Conservation (phyloP, 169 alveolate genomes). For the Plasmodium sp. region DNA sequence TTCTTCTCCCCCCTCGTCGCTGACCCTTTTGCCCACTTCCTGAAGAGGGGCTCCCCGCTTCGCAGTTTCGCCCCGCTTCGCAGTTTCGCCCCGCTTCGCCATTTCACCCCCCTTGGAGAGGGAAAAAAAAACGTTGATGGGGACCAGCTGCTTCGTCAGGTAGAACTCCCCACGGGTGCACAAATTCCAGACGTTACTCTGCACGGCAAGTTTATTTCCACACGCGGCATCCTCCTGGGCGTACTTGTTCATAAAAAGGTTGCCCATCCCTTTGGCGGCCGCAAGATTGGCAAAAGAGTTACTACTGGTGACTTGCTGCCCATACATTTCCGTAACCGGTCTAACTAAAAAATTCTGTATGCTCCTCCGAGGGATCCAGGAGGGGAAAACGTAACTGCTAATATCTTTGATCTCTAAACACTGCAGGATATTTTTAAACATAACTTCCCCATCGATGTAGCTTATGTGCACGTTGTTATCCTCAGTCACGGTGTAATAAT, state of each 20-base stretch:
- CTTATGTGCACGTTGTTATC: conserved; percentile 64
- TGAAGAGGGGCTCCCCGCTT: not conserved
- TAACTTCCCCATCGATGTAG: conserved; percentile 45
- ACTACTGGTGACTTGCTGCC: not conserved
- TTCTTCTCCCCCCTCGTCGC: not conserved
- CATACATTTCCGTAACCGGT: conserved; percentile 36
- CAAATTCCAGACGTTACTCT: conserved; percentile 42
- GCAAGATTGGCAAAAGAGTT: not conserved
- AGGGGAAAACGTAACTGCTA: conserved; percentile 30
- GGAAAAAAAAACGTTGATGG: conserved; percentile 17
- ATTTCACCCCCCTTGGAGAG: not conserved
- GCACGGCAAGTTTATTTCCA: not conserved
- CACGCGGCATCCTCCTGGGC: not conserved
- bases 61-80: too few relatives aligned
- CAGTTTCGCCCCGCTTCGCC: too few relatives aligned
- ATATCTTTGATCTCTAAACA: conserved; percentile 57
- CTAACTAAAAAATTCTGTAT: conserved; percentile 42
- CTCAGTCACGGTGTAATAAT: conserved; percentile 31
- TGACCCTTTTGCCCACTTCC: not conserved
- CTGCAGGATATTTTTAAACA: conserved; percentile 71
- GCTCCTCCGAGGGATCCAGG: conserved; percentile 75
- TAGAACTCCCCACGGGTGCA: conserved; percentile 32
- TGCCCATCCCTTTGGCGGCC: not conserved
- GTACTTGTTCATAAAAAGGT: not conserved
- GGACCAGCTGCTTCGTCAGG: not conserved